Evolutionary conservation across 1,139 yeast species (phyloP), one percentile per base, ranked within the genome.

Genomic region (Diutina rugosa): DNA sequence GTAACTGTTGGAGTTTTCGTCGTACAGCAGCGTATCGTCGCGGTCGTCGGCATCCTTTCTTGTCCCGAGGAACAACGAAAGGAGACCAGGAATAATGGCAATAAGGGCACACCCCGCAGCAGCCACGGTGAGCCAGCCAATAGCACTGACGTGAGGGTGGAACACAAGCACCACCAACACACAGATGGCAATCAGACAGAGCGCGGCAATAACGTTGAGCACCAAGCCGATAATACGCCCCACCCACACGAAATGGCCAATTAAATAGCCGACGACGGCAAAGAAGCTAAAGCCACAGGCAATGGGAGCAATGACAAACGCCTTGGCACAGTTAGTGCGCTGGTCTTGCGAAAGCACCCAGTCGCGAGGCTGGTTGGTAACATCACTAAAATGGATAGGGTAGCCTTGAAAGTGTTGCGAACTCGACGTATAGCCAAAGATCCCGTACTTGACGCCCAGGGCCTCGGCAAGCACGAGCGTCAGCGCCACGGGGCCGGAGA

Each of bases 51-150:
- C 10, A 10, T 59, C 55, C 59, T 63, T 58, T 63, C 67, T 32
- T 61, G 63, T 57, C 67, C 61, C 53, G 67, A 65, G 54, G 28
- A 74, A 59, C 46, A 69, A 60, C 30, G 72, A 62, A 7, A 71
- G 56, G 6, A 65, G 59, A n/a, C 53, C 53, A 10, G 32, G 18
- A 7, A 49, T 10, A n/a, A 67, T 54, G 3, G 78, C 67, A 21
- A 73, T 59, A 58, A 86, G 66, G 55, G 77, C 73, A 53, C 83
- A 69, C 1, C 77, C 86, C 1, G 88, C 85, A 2, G 87, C 76
- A 1, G 87, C 90, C 46, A 86, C 73, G 58, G 84, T 71, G 45
- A 84, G 69, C 91, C 91, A 86, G 6, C 85, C 79, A 49, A 82
- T 75, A 90, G 90, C 86, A 10, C 77, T 72, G 48, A 84, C 72